Conservation (phyloP, 2,329 filamentous ascomycete species). For the Penicillium capsulatum region DNA sequence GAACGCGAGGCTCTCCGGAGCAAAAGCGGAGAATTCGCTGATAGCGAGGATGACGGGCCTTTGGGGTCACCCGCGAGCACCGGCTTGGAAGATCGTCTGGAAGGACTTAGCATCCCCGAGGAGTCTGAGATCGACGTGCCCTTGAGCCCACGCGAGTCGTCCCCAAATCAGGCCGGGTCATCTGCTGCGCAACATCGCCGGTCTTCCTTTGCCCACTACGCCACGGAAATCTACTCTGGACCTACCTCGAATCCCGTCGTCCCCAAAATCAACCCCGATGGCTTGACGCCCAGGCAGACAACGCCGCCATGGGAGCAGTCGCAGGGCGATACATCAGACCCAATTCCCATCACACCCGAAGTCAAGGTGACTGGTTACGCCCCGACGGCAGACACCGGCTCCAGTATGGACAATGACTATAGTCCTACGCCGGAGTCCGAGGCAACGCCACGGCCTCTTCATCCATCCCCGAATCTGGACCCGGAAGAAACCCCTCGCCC, state of each 20-base stretch:
- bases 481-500: conserved; percentile 27
- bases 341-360: conserved; percentile 21
- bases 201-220: conserved; percentile 16
- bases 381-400: conserved; percentile 6
- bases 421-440: conserved; percentile 29
- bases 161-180: conserved; percentile 3
- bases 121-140: conserved; percentile 33
- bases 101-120: conserved; percentile 33
- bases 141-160: conserved; percentile 22
- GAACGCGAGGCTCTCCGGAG: conserved; percentile 33
- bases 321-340: neutral
- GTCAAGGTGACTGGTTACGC: conserved; percentile 10
- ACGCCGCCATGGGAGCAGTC: conserved; percentile 28
- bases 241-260: conserved; percentile 1
- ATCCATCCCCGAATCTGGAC: conserved; percentile 27
- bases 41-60: conserved; percentile 23
- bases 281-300: conserved; percentile 24
- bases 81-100: conserved; percentile 31
- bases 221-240: conserved; percentile 21
- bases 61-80: conserved; percentile 22
- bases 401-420: conserved; percentile 17
- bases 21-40: conserved; percentile 20
- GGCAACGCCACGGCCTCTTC: conserved; percentile 32
- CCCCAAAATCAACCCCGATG: conserved; percentile 9
- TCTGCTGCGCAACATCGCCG: conserved; percentile 6